Percentiles rank a stretch among this genome's conserved stretches.
Evolutionary conservation across 1,139 yeast genomes (phyloP).

Genomic region (Tardiomyces blankii): DNA sequence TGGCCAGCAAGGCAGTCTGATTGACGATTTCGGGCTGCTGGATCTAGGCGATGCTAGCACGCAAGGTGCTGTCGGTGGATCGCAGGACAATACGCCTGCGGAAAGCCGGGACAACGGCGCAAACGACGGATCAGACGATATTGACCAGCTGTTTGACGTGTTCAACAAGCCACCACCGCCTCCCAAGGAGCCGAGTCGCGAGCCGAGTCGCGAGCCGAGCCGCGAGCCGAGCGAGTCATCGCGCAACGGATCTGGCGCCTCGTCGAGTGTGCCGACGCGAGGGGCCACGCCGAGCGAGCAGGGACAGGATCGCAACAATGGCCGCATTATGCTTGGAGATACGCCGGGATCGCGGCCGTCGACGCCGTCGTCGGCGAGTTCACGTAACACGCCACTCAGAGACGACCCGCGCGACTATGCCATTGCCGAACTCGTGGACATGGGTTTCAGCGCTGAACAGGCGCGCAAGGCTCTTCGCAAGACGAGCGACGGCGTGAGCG

Average conservation of each 20-base stretch:
- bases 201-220: not conserved
- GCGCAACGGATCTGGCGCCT: too few relatives aligned
- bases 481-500: conserved; percentile 44
- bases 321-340: not conserved
- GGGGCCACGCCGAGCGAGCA: too few relatives aligned
- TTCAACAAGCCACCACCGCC: conserved; percentile 1
- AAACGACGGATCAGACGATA: not conserved
- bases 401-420: conserved; percentile 33
- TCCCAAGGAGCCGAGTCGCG: not conserved
- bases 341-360: not conserved
- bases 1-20: not conserved
- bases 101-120: not conserved
- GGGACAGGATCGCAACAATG: too few relatives aligned
- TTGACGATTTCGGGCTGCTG: not conserved
- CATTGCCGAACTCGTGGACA: conserved; percentile 63
- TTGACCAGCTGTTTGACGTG: not conserved
- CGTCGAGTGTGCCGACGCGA: too few relatives aligned
- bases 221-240: not conserved
- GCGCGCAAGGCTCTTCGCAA: conserved; percentile 49
- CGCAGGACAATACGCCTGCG: not conserved
- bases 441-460: conserved; percentile 60
- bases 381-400: not conserved
- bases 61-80: not conserved
- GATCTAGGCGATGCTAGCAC: not conserved
- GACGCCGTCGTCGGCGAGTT: not conserved